These are phyloP conservation scores for Trichosanthes truncata DNA, from an alignment of 306 rosid species.

Conservation along the genomic window DNA sequence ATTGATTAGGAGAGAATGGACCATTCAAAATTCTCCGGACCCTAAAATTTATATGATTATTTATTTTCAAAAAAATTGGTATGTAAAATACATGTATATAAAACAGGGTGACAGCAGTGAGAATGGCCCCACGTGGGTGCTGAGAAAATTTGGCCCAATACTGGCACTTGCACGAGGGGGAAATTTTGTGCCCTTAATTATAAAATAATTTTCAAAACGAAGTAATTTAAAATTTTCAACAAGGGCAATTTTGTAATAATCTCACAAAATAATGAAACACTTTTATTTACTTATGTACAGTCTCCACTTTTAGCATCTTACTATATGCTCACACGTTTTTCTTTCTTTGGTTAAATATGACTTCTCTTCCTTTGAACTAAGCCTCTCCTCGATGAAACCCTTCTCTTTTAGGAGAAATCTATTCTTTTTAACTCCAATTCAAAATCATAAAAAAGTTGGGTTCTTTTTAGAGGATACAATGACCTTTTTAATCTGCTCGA, in stretches of 20 bases:
- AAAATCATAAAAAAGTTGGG: background rate
- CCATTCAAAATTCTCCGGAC: background rate
- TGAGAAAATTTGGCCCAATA: background rate
- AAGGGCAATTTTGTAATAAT: background rate
- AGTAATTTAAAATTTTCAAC: background rate
- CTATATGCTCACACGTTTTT: background rate
- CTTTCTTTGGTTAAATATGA: background rate
- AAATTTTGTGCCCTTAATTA: background rate
- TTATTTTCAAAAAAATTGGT: background rate
- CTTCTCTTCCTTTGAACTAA: background rate
- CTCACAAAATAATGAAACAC: background rate
- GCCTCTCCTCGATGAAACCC: background rate
- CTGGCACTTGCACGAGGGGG: conserved; percentile 13
- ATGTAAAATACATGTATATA: background rate
- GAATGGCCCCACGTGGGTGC: conserved; percentile 1
- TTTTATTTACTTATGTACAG: background rate
- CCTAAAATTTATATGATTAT: background rate
- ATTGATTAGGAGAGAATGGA: background rate
- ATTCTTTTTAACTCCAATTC: background rate
- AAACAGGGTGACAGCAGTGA: conserved; percentile 1
- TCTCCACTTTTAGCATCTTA: background rate
- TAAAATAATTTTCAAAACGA: background rate
- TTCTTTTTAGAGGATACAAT: no score
- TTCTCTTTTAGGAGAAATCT: no score
- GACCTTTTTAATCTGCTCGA: background rate